Conservation (phyloP, 2,329 filamentous ascomycete species). For the Paecilomyces formosus region DNA sequence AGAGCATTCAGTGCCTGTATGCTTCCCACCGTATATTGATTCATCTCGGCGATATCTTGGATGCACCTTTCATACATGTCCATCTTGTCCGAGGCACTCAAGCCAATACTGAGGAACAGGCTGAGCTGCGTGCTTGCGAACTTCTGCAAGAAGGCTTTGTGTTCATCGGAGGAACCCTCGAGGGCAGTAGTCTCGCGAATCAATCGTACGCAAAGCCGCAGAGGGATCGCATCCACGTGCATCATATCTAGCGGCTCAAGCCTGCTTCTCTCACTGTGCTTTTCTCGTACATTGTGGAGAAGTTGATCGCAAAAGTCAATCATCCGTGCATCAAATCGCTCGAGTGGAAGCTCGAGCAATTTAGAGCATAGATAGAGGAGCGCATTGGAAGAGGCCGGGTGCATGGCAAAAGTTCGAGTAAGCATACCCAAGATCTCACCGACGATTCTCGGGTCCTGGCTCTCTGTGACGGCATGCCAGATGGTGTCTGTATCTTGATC, state of each 20-base stretch:
- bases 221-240: constrained; percentile 36
- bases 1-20: constrained; percentile 55
- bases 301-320: constrained; percentile 55
- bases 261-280: constrained; percentile 26
- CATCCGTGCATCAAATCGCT: constrained; percentile 55
- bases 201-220: constrained; percentile 56
- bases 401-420: constrained; percentile 39
- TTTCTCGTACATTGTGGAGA: constrained; percentile 43
- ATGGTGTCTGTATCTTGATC: constrained; percentile 67
- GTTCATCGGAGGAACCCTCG: constrained; percentile 46
- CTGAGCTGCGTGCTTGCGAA: constrained; percentile 57
- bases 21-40: constrained; percentile 62
- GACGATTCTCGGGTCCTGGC: constrained; percentile 76
- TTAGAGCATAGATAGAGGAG: constrained; percentile 65
- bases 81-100: constrained; percentile 49
- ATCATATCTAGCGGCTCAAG: constrained; percentile 15
- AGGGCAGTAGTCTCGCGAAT: constrained; percentile 63
- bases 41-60: constrained; percentile 57
- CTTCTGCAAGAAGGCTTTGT: constrained; percentile 55
- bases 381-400: constrained; percentile 31
- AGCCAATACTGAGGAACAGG: constrained; percentile 51
- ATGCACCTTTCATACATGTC: constrained; percentile 62
- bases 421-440: constrained; percentile 70
- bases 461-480: constrained; percentile 75
- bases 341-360: constrained; percentile 56